A percentile compares a stretch with the other conserved stretches of the same genome.
These are phyloP conservation scores for Fagopyrum homotropicum DNA, from an alignment of 148 eudicot species.

Conservation along the genomic window DNA sequence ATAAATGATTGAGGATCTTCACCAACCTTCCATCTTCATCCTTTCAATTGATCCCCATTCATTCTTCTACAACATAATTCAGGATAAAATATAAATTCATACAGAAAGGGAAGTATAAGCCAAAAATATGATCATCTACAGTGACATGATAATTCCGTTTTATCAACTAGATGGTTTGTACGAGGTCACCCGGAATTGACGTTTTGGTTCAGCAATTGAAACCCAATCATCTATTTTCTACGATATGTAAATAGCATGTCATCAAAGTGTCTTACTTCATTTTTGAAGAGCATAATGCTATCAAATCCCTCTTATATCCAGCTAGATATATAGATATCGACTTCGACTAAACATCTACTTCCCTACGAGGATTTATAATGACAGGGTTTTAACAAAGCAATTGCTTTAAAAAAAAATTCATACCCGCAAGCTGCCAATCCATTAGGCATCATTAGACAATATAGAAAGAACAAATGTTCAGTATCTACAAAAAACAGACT, in stretches of 20 bases:
- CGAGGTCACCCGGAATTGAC: too few relatives aligned
- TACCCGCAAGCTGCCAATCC: slow-evolving; percentile 3
- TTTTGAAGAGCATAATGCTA: neutral
- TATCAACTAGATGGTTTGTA: neutral
- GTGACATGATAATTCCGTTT: neutral
- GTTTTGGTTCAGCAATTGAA: neutral
- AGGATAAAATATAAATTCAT: neutral
- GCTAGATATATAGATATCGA: neutral
- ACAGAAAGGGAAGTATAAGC: neutral
- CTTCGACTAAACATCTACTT: neutral
- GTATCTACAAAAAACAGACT: neutral
- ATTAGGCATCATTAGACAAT: neutral
- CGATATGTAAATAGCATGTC: too few relatives aligned
- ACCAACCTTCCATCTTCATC: neutral
- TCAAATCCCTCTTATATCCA: neutral
- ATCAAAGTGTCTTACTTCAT: neutral
- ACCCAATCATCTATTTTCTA: neutral
- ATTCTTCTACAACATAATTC: neutral
- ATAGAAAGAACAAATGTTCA: neutral
- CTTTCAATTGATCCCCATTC: neutral
- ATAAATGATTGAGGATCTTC: neutral
- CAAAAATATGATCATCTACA: neutral
- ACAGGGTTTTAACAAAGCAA: neutral
- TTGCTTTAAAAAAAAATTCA: neutral
- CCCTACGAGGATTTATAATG: neutral